These are phyloP conservation scores for Pseudogymnoascus sp. DNA, from an alignment of 2,329 filamentous ascomycete species.

Conservation along the genomic window DNA sequence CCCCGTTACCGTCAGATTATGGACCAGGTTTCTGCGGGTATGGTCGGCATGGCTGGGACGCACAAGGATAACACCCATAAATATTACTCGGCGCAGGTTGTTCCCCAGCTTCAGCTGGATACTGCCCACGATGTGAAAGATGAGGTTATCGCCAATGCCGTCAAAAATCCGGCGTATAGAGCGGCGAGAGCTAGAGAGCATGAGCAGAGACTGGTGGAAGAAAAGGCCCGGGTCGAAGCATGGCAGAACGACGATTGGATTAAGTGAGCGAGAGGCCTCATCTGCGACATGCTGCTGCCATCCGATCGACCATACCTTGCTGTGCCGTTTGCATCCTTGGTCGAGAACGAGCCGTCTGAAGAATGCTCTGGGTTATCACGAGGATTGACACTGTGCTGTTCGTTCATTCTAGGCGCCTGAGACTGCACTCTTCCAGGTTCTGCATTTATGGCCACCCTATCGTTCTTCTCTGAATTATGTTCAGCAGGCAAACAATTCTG, in stretches of 20 bases:
- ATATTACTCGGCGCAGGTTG: background rate
- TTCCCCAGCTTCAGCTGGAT: background rate
- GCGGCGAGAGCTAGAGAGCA: background rate
- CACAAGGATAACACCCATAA: background rate
- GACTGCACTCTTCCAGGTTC: background rate
- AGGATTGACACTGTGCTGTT: background rate
- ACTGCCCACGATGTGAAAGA: background rate
- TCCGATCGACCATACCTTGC: background rate
- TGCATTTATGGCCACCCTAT: background rate
- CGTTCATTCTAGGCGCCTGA: background rate
- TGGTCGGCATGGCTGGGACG: background rate
- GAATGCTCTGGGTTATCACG: background rate
- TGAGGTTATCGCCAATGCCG: background rate
- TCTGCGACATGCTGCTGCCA: background rate
- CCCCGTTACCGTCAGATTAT: background rate
- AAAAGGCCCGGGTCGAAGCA: background rate
- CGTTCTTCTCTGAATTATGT: background rate
- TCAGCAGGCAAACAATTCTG: background rate
- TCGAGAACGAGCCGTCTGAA: background rate
- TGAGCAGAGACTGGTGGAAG: background rate
- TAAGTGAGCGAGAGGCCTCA: background rate
- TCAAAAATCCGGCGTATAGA: background rate
- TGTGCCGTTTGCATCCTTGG: background rate
- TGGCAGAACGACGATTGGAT: background rate
- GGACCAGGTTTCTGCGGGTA: background rate